Evolutionary conservation across 805 yeast species (phyloP).

Genomic region (Saturnispora serradocipensis): DNA sequence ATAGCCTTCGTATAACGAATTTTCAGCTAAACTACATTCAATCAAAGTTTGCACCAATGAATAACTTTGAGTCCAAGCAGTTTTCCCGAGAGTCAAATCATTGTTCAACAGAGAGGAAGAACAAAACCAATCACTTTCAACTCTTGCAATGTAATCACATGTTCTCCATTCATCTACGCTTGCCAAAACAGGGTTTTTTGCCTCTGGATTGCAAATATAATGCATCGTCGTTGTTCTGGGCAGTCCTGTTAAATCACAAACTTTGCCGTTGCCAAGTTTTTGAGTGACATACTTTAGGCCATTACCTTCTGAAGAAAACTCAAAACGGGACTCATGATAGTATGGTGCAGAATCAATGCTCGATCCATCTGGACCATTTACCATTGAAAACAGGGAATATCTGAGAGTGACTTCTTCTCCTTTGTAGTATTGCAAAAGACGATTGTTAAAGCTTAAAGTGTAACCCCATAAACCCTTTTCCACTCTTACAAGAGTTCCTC

Average conservation of each 20-base stretch:
- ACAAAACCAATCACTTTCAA: conserved; percentile 14
- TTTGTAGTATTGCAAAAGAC: conserved; percentile 12
- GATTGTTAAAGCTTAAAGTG: conserved; percentile 1
- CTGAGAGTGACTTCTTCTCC: not conserved
- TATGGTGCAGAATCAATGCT: not conserved
- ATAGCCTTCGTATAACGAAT: not conserved
- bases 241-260: conserved; percentile 28
- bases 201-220: conserved; percentile 21
- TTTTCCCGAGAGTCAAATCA: not conserved
- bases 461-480: conserved; percentile 17
- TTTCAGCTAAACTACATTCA: conserved; percentile 2
- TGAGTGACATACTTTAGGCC: conserved; percentile 25
- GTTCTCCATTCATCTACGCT: conserved; percentile 24
- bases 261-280: conserved; percentile 21
- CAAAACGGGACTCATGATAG: conserved; percentile 18
- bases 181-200: conserved; percentile 14
- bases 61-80: not conserved
- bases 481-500: not conserved
- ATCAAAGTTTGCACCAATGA: conserved; percentile 4
- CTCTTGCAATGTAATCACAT: conserved; percentile 21
- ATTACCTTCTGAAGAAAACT: conserved; percentile 15
- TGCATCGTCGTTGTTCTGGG: conserved; percentile 21
- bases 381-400: not conserved
- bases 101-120: not conserved
- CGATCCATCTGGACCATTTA: not conserved